A percentile compares a stretch with the other conserved stretches of the same genome.
These are phyloP conservation scores for Scleromitrula shiraiana DNA, from an alignment of 2,329 filamentous ascomycete species.

Conservation along the genomic window DNA sequence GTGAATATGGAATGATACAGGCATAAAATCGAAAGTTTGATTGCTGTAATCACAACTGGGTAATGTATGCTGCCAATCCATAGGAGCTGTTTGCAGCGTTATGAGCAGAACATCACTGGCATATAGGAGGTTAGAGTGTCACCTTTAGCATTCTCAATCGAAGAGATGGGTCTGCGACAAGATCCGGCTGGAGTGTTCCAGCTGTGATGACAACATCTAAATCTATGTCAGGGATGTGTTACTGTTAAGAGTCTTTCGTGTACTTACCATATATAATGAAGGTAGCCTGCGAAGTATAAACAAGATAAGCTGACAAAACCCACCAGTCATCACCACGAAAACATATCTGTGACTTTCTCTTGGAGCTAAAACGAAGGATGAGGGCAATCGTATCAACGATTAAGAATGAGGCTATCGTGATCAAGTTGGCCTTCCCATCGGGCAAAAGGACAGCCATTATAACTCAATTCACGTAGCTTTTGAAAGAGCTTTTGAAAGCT, in stretches of 20 bases:
- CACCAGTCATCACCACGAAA: constrained; percentile 4
- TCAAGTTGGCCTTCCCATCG: constrained; percentile 1
- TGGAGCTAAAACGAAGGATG: not conserved
- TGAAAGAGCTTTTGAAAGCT: not conserved
- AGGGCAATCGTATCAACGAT: not conserved
- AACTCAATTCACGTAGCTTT: not conserved
- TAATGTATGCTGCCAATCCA: constrained; percentile 6
- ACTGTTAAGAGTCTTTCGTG: not conserved
- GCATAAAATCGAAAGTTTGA: constrained; percentile 8
- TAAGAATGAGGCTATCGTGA: not conserved
- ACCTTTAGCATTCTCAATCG: constrained; percentile 4
- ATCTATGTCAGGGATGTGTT: not conserved
- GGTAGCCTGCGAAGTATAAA: not conserved
- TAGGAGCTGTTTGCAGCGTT: not conserved
- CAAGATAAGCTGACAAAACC: constrained; percentile 3
- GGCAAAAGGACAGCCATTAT: not conserved
- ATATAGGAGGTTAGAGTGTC: not conserved
- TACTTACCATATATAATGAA: constrained; percentile 4
- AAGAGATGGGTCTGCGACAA: not conserved
- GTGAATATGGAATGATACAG: constrained; percentile 7
- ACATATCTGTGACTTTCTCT: not conserved
- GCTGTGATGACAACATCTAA: not conserved
- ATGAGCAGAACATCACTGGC: not conserved
- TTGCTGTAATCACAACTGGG: constrained; percentile 1
- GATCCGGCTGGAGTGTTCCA: constrained; percentile 2